Percentiles rank a stretch among this genome's conserved stretches.
phyloP scores from a whole-genome alignment of 352 stramenopile species.

The Globisporangium radiosum region DNA sequence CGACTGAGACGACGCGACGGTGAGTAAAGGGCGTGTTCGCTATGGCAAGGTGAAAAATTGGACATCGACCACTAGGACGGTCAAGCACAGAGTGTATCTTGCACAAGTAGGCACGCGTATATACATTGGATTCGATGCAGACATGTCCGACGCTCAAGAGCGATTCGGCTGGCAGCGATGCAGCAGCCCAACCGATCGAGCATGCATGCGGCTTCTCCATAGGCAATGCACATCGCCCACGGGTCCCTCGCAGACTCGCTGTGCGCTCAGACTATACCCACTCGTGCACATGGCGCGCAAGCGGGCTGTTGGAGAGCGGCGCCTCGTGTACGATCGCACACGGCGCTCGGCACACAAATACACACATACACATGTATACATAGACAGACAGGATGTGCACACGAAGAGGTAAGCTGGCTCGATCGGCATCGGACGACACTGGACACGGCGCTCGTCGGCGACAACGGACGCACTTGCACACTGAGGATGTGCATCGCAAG shows the following conservation, averaged over 20 bases:
- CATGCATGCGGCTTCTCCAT: conserved; percentile 24
- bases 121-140: conserved; percentile 4
- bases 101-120: conserved; percentile 20
- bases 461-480: conserved; percentile 4
- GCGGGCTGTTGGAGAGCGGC: conserved; percentile 70
- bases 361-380: neutral
- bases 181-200: conserved; percentile 14
- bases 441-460: neutral
- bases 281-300: conserved; percentile 37
- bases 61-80: conserved; percentile 67
- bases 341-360: conserved; percentile 2
- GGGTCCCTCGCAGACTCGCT: conserved; percentile 29
- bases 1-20: conserved; percentile 49
- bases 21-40: conserved; percentile 62
- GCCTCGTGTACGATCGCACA: too few species aligned
- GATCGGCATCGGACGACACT: neutral
- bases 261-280: conserved; percentile 81
- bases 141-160: conserved; percentile 34
- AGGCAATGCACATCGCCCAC: conserved; percentile 25
- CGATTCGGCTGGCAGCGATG: conserved; percentile 11
- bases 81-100: conserved; percentile 88
- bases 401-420: too few species aligned
- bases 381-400: neutral
- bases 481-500: neutral
- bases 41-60: conserved; percentile 85